Conservation (phyloP, 441 rosid species). For the Pelargonium myrrhifolium region DNA sequence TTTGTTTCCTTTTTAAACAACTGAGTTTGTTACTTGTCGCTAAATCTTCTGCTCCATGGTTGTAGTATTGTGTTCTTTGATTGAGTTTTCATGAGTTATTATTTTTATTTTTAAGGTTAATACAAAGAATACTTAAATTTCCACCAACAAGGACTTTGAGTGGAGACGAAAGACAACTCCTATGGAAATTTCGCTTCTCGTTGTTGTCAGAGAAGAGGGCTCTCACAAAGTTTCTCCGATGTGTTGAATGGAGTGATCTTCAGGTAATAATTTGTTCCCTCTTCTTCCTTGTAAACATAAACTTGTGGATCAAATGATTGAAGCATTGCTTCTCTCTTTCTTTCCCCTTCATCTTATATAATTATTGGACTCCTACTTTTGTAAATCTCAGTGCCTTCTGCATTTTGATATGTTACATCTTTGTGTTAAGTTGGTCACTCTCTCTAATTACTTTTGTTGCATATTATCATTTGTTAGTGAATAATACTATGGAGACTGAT, state of each 20-base stretch:
- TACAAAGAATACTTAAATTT: constrained; percentile 77
- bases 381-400: background rate
- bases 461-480: background rate
- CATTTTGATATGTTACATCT: background rate
- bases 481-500: constrained; percentile 8
- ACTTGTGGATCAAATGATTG: constrained; percentile 2
- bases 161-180: constrained; percentile 98
- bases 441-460: constrained; percentile 7
- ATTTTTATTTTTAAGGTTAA: constrained; percentile 48
- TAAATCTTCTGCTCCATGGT: background rate
- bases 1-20: constrained; percentile 7
- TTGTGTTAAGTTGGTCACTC: constrained; percentile 13
- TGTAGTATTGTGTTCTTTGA: constrained; percentile 11
- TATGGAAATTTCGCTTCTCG: constrained; percentile 96
- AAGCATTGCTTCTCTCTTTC: constrained; percentile 6
- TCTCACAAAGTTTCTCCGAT: constrained; percentile 87
- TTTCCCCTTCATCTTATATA: background rate
- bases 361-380: constrained; percentile 3
- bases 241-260: constrained; percentile 99
- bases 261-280: constrained; percentile 45
- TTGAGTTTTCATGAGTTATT: constrained; percentile 16
- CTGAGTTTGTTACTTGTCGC: constrained; percentile 13
- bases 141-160: constrained; percentile 87
- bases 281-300: background rate
- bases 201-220: constrained; percentile 94